Evolutionary conservation across 1,139 yeast genomes (phyloP).

Genomic region (Diutina catenulata): DNA sequence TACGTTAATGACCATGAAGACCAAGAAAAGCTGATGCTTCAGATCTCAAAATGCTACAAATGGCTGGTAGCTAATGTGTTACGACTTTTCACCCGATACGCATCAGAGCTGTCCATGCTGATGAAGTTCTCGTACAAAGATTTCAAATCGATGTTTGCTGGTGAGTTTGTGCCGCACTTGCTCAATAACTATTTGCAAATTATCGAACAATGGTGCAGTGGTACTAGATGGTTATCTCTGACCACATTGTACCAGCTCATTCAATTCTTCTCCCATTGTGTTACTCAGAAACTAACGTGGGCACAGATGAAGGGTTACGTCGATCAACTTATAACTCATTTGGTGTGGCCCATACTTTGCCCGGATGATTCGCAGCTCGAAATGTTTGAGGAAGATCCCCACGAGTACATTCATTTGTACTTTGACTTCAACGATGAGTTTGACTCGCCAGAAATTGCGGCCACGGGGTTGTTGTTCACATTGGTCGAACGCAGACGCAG

Average conservation of each 20-base stretch:
- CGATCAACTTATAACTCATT: slow-evolving; percentile 52
- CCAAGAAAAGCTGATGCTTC: slow-evolving; percentile 14
- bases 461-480: slow-evolving; percentile 49
- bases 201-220: slow-evolving; percentile 62
- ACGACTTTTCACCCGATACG: slow-evolving; percentile 68
- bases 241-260: slow-evolving; percentile 58
- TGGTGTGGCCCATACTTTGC: slow-evolving; percentile 68
- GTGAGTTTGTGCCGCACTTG: slow-evolving; percentile 63
- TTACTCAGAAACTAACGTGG: slow-evolving; percentile 64
- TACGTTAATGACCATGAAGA: slow-evolving; percentile 24
- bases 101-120: slow-evolving; percentile 32
- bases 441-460: slow-evolving; percentile 58
- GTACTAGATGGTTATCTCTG: slow-evolving; percentile 56
- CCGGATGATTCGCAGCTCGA: slow-evolving; percentile 65
- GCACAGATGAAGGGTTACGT: slow-evolving; percentile 57
- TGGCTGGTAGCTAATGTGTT: slow-evolving; percentile 81
- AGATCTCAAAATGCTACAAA: slow-evolving; percentile 61
- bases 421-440: slow-evolving; percentile 56
- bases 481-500: slow-evolving; percentile 57
- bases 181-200: slow-evolving; percentile 51
- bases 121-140: slow-evolving; percentile 39
- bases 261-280: slow-evolving; percentile 59
- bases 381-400: slow-evolving; percentile 78
- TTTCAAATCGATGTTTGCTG: slow-evolving; percentile 35
- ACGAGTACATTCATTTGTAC: slow-evolving; percentile 74